Evolutionary conservation across 2,329 filamentous ascomycete species (phyloP), one percentile per base, ranked within the genome.

Genomic region (Conoideocrella luteorostrata): DNA sequence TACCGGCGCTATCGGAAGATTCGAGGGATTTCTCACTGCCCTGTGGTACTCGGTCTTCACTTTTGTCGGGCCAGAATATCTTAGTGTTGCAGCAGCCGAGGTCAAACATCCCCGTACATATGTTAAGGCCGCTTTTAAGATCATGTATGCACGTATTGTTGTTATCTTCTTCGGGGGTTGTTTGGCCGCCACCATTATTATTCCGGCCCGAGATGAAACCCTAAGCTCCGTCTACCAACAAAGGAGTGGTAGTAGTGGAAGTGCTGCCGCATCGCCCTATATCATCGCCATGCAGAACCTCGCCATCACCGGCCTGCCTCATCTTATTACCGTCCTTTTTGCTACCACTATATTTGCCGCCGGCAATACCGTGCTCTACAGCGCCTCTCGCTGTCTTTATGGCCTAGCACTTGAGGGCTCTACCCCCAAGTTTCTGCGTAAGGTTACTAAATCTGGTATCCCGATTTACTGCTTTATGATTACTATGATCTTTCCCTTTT

Each of bases 161-260:
- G 56, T 74, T 1, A 86, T 86, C 63, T 86, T 85, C 63, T 72
- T 85, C 18, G 71, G 83, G 5, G 78, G 80, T 5, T 77, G 78
- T 4, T 67, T 88, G 2, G 74, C 71, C 41, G 72, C 84, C 17
- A 80, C 80, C 4, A 76, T 84, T 44, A 59, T 83, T 13, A 50
- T 55, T 26, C 51, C 55, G n/a, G n/a, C n/a, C n/a, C n/a, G n/a
- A n/a, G n/a, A n/a, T n/a, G n/a, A n/a, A n/a, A n/a, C n/a, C n/a
- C n/a, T n/a, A n/a, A n/a, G n/a, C n/a, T n/a, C n/a, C n/a, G n/a
- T n/a, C n/a, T n/a, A n/a, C n/a, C n/a, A n/a, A n/a, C n/a, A n/a
- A n/a, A n/a, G n/a, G n/a, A n/a, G n/a, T n/a, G n/a, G n/a, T n/a
- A n/a, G n/a, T n/a, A n/a, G n/a, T n/a, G n/a, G n/a, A n/a, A n/a